Base-by-base conservation (phyloP, 2,329 filamentous ascomycete genomes). In the Calonectria multiphialidica region DNA sequence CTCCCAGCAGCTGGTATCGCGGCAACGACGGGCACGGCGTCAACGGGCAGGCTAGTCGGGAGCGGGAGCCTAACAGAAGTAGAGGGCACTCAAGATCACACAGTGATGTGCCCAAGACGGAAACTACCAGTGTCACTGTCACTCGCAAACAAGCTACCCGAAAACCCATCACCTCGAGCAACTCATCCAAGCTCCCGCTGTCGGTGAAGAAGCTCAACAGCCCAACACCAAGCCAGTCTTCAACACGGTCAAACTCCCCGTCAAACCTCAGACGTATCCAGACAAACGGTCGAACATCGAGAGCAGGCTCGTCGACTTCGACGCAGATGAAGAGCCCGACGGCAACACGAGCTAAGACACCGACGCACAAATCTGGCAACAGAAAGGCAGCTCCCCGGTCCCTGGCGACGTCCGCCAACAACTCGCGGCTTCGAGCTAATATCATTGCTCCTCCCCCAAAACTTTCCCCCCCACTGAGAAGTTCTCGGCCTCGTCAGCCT, bases 401-500 rank as follows among this genome's bases (percentile, higher is more conserved):
- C 75, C 79, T 86, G n/a, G 81, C 83, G 12, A 87, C 86, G 28
- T 82, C 87, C 30, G 89, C 86, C 73, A 90, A 87, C 77, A 91
- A 88, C 77, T 84, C 87, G 53, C 88, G 90, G 63, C 87, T 97
- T 15, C 92, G 93, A 77, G 94, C 94, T 45, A 94, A 94, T 81
- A 94, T 97, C 75, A 90, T 93, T 70, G 87, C 90, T 40, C 91
- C 94, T 50, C 87, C 88, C 21, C 90, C 94, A 0, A 95, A 94
- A 80, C 88, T 93, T 40, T 97, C 95, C 1, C 95, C 95, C 4
- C 91, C 93, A 12, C 85, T 98, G 61, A 91, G 95, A 80, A 97
- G 94, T 80, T 97, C 95, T 49, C 89, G 94, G 49, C 94, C 94
- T n/a, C 89, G 95, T 64, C 93, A 95, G 79, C 93, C 94, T 10